phyloP scores from a whole-genome alignment of 768 basidiomycete genomes.

The Zangia roseola region DNA sequence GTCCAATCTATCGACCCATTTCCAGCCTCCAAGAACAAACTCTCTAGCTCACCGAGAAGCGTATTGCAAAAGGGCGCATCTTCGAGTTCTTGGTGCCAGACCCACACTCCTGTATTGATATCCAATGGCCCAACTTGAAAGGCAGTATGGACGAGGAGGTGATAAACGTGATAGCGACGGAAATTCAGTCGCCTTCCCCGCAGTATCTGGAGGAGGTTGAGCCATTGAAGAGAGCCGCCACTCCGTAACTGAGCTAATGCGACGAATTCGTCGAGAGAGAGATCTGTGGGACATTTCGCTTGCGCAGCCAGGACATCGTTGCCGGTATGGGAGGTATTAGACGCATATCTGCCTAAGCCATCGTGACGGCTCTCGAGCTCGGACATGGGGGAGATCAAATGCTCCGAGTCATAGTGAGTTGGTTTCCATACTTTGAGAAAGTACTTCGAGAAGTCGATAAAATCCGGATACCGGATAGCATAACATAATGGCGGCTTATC shows the following conservation, averaged over 20 bases:
- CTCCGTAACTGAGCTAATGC: constrained; percentile 42
- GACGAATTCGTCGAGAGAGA: constrained; percentile 42
- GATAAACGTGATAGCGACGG: constrained; percentile 35
- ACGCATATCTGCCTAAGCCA: too few species aligned
- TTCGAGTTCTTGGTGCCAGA: constrained; percentile 40
- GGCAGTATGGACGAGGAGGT: constrained; percentile 39
- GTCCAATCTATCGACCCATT: constrained; percentile 37
- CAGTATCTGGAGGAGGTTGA: constrained; percentile 44
- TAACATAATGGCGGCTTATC: too few species aligned
- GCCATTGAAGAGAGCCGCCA: constrained; percentile 44
- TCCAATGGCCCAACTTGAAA: constrained; percentile 37
- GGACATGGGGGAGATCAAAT: too few species aligned
- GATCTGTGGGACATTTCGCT: constrained; percentile 33
- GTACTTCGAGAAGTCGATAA: too few species aligned
- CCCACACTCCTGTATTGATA: constrained; percentile 12
- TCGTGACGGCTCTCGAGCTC: too few species aligned
- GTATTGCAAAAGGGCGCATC: constrained; percentile 29
- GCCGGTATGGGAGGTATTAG: constrained; percentile 37
- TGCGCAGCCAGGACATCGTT: constrained; percentile 42
- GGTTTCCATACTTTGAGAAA: too few species aligned
- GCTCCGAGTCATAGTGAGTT: too few species aligned
- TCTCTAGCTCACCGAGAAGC: constrained; percentile 33
- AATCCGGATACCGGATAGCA: too few species aligned
- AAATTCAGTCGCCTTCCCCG: constrained; percentile 37
- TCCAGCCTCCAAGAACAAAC: constrained; percentile 30